Conservation (phyloP, 768 basidiomycete genomes). For the Postia placenta region DNA sequence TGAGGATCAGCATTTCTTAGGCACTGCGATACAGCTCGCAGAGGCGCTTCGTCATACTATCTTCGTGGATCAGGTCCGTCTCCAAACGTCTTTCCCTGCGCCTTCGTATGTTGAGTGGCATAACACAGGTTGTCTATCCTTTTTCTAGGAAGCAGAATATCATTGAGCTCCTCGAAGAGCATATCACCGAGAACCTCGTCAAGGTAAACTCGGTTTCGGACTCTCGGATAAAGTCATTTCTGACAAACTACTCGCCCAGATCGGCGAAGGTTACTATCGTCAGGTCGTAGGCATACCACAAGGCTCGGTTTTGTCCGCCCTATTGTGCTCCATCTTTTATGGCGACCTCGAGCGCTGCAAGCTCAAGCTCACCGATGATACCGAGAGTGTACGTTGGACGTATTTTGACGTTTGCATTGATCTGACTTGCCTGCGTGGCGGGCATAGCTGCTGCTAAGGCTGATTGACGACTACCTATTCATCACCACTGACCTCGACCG, state of each 20-base stretch:
- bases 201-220: conserved; percentile 45
- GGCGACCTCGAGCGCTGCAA: conserved; percentile 76
- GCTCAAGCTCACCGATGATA: conserved; percentile 46
- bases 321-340: conserved; percentile 95
- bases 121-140: conserved; percentile 45
- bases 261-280: conserved; percentile 72
- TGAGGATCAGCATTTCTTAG: conserved; percentile 69
- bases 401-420: neutral
- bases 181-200: conserved; percentile 89
- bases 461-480: conserved; percentile 94
- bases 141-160: conserved; percentile 50
- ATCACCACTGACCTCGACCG: conserved; percentile 60
- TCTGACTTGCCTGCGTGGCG: neutral
- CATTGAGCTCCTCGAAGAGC: conserved; percentile 74
- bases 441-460: conserved; percentile 67
- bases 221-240: neutral
- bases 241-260: conserved; percentile 41
- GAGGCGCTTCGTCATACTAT: conserved; percentile 64
- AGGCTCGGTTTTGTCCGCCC: conserved; percentile 88
- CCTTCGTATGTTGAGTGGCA: neutral
- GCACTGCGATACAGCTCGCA: conserved; percentile 65
- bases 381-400: conserved; percentile 49
- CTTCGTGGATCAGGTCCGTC: conserved; percentile 74
- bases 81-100: neutral
- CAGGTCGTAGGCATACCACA: conserved; percentile 97